These are phyloP conservation scores for Pseudogymnoascus verrucosus DNA, from an alignment of 2,329 filamentous ascomycete species.

Conservation along the genomic window DNA sequence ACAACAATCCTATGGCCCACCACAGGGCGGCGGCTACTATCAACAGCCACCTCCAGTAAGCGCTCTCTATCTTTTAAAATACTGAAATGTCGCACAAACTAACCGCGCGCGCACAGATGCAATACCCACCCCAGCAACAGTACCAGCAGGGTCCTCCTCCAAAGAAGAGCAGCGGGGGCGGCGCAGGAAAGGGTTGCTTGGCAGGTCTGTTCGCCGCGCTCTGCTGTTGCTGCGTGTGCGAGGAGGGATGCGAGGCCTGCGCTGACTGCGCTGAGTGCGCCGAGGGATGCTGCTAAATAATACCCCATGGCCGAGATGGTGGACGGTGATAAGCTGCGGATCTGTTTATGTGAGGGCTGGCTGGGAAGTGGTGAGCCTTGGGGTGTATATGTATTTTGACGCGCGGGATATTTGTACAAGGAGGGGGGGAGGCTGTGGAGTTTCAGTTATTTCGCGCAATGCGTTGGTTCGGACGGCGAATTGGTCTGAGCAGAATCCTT, in stretches of 20 bases:
- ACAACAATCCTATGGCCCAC: constrained; percentile 14
- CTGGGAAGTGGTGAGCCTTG: no score
- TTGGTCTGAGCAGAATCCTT: background rate
- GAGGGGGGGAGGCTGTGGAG: background rate
- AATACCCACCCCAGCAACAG: constrained; percentile 35
- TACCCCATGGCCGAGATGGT: background rate
- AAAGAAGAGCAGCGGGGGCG: constrained; percentile 28
- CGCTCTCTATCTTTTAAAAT: background rate
- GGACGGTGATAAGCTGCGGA: background rate
- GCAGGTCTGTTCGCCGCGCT: constrained; percentile 39
- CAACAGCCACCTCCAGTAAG: constrained; percentile 16
- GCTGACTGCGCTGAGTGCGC: constrained; percentile 33
- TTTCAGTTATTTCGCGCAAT: background rate
- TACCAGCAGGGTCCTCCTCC: constrained; percentile 38
- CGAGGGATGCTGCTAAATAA: constrained; percentile 23
- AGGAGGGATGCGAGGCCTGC: constrained; percentile 44
- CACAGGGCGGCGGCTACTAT: constrained; percentile 14
- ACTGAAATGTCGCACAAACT: background rate
- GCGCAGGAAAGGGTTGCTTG: constrained; percentile 35
- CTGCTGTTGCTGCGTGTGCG: constrained; percentile 44
- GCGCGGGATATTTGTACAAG: background rate
- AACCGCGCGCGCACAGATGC: constrained; percentile 32
- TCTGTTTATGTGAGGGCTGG: background rate
- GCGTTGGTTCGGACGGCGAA: background rate
- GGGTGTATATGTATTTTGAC: background rate